Evolutionary conservation across 352 stramenopile genomes (phyloP).

Genomic region (Pythium grandisporangium): DNA sequence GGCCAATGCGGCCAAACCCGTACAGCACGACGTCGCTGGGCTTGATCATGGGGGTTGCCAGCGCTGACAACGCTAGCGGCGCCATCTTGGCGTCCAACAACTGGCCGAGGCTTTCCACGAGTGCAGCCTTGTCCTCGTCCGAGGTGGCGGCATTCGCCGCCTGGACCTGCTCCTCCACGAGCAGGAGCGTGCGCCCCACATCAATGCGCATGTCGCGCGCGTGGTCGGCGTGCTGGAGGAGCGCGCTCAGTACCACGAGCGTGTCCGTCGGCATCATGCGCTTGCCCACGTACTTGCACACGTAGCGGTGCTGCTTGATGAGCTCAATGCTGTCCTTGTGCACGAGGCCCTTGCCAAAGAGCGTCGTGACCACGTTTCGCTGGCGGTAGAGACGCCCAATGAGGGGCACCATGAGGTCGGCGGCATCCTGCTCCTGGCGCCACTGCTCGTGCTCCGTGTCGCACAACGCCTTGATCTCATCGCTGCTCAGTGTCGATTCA

Average conservation of each 20-base stretch:
- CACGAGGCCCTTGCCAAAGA: constrained; percentile 78
- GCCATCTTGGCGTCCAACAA: constrained; percentile 54
- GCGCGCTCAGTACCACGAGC: constrained; percentile 55
- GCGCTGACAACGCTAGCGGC: constrained; percentile 14
- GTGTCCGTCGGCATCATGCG: constrained; percentile 64
- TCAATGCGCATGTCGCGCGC: constrained; percentile 69
- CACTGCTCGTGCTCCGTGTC: constrained; percentile 59
- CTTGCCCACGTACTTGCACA: constrained; percentile 82
- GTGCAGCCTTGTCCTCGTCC: constrained; percentile 25
- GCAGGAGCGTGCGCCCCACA: constrained; percentile 63
- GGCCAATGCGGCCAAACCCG: constrained; percentile 83
- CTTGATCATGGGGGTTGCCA: constrained; percentile 27
- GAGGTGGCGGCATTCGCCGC: constrained; percentile 27
- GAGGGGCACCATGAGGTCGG: constrained; percentile 78
- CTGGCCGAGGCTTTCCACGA: constrained; percentile 36
- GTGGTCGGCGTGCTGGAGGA: constrained; percentile 46
- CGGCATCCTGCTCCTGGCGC: constrained; percentile 74
- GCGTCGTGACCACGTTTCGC: constrained; percentile 72
- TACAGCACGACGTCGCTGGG: constrained; percentile 81
- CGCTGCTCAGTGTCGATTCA: constrained; percentile 18
- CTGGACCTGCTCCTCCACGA: constrained; percentile 45
- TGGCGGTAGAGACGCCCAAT: constrained; percentile 76
- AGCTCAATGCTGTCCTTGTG: constrained; percentile 83
- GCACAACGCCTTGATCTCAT: constrained; percentile 43
- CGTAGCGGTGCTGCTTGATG: constrained; percentile 76